These are phyloP conservation scores for Aspergillus funiculosus DNA, from an alignment of 495 filamentous ascomycete species.

Conservation along the genomic window DNA sequence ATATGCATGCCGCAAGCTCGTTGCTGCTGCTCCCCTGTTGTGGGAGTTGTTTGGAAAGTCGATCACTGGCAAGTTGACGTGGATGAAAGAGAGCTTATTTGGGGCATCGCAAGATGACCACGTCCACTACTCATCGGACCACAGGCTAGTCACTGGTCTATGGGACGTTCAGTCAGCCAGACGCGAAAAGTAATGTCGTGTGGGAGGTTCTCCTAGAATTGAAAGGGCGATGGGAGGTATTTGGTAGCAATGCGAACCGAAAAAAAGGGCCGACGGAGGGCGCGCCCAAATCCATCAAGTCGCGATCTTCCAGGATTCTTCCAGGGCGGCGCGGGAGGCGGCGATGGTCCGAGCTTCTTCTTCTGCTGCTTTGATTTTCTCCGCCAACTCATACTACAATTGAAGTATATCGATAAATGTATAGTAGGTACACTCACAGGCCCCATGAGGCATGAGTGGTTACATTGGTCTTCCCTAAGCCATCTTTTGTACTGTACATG, in stretches of 20 bases:
- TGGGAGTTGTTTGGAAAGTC: conserved; percentile 5
- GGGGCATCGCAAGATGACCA: conserved; percentile 29
- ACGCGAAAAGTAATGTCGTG: background rate
- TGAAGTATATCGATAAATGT: background rate
- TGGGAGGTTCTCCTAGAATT: too few relatives aligned
- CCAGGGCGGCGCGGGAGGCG: conserved; percentile 18
- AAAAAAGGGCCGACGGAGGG: conserved; percentile 19
- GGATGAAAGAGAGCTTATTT: conserved; percentile 19
- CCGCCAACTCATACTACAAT: too few relatives aligned
- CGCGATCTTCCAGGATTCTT: conserved; percentile 36
- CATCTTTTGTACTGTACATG: conserved; percentile 16
- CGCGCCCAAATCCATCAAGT: conserved; percentile 33
- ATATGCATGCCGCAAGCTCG: conserved; percentile 62
- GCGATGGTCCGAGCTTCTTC: conserved; percentile 39
- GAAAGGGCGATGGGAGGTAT: background rate
- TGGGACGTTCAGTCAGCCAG: background rate
- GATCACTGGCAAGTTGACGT: conserved; percentile 23
- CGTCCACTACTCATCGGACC: conserved; percentile 14
- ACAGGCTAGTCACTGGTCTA: too few relatives aligned
- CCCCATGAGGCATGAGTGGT: background rate
- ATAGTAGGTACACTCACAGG: background rate
- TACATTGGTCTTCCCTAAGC: conserved; percentile 1
- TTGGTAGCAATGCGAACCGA: conserved; percentile 11
- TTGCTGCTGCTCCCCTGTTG: conserved; percentile 5
- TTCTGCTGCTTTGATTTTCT: conserved; percentile 5